Evolutionary conservation across 805 yeast genomes (phyloP).

Genomic region (Yarrowia porcina): DNA sequence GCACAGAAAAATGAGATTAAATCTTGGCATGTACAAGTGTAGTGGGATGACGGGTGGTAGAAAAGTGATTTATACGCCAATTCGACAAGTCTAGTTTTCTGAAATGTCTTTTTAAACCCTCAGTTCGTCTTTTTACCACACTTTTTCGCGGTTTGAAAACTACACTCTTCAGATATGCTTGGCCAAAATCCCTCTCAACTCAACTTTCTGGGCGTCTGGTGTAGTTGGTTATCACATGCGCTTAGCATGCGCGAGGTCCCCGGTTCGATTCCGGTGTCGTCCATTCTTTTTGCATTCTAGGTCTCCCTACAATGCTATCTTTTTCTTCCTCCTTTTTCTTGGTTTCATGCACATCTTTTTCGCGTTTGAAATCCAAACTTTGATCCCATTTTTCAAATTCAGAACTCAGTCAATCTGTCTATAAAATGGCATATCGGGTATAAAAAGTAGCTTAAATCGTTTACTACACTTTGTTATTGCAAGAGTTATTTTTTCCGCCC

Average conservation of each 20-base stretch:
- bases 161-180: background rate
- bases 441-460: no score
- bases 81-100: no score
- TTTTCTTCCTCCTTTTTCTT: background rate
- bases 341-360: background rate
- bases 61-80: no score
- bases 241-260: constrained; percentile 2
- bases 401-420: no score
- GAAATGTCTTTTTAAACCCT: no score
- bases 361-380: background rate
- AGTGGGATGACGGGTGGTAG: no score
- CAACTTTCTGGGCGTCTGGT: background rate
- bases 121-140: no score
- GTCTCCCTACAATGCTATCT: background rate
- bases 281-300: background rate
- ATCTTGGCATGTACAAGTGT: no score
- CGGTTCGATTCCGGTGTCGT: constrained; percentile 2
- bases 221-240: background rate
- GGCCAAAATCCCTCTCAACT: background rate
- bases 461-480: no score
- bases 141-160: background rate
- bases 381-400: background rate
- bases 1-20: no score
- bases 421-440: no score
- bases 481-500: no score